These are phyloP conservation scores for Sisymbrium altissimum DNA, from an alignment of 345 rosid genomes.

Conservation along the genomic window DNA sequence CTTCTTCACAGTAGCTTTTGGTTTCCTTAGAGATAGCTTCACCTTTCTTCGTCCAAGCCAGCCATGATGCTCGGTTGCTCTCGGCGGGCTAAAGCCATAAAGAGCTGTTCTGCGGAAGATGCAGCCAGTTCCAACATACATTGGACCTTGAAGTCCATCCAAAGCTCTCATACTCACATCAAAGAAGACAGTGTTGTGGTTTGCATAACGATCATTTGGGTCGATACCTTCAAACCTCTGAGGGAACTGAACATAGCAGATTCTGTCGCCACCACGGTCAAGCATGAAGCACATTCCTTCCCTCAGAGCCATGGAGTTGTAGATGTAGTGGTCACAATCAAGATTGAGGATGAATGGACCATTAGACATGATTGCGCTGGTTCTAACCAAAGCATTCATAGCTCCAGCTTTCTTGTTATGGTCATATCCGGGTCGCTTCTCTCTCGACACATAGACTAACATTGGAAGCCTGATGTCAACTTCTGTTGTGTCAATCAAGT, in stretches of 20 bases:
- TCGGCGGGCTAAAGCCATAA: constrained; percentile 70
- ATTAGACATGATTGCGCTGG: constrained; percentile 66
- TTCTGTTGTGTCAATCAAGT: constrained; percentile 48
- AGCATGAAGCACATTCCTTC: constrained; percentile 79
- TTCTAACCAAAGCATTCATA: constrained; percentile 62
- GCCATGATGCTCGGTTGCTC: constrained; percentile 70
- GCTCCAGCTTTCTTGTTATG: constrained; percentile 79
- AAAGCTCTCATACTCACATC: constrained; percentile 68
- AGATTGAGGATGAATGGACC: constrained; percentile 68
- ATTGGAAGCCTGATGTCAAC: constrained; percentile 57
- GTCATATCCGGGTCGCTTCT: constrained; percentile 61
- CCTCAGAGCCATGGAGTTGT: constrained; percentile 54
- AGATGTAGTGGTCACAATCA: constrained; percentile 63
- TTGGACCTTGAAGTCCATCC: constrained; percentile 63
- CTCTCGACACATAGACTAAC: constrained; percentile 62
- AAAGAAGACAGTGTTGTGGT: constrained; percentile 64
- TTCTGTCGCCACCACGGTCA: constrained; percentile 59
- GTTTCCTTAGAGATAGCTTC: constrained; percentile 51
- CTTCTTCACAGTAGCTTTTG: constrained; percentile 41
- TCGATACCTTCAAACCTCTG: constrained; percentile 68
- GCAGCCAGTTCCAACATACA: constrained; percentile 67
- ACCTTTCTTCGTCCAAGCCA: constrained; percentile 67
- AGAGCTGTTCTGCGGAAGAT: constrained; percentile 63
- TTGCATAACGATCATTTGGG: constrained; percentile 58
- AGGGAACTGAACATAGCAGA: constrained; percentile 63